Base-by-base conservation (phyloP, 306 rosid species). In the Carpinus fangiana region DNA sequence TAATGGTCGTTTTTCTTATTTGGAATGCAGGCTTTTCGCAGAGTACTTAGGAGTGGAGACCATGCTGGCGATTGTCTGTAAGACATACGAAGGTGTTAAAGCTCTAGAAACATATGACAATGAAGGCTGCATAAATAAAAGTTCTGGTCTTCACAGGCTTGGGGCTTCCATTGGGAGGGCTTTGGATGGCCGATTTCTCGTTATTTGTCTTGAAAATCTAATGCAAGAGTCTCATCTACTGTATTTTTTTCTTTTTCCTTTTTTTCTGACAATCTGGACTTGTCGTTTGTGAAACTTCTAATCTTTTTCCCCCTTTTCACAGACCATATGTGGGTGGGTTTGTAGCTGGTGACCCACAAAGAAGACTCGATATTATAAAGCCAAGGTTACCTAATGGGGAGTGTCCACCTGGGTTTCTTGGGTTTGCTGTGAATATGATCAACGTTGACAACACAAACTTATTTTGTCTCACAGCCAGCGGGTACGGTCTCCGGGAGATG, bases 361-460 rank as follows among this genome's bases (percentile, higher is more conserved):
- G 85, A 87, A 94, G 86, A 88, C 87, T 94, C 84, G 94, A 89
- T 86, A 79, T 94, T 83, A 82, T 89, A 68, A 88, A 86, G 77
- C 98, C 98, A 73, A 88, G 90, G 84, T 76, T 94, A 70, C 88
- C 92, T 46, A 89, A 89, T 83, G 97, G 97, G 73, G 88, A 88
- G 73, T 85, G 82, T 68, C 97, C 96, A 21, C 50, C 93, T 12
- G 97, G 97, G 43, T 93, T 93, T 85, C 79, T 93, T 83, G 96
- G 96, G 52, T 93, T 86, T 89, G 97, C 97, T 57, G 97, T 93
- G 55, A 93, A 93, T 87, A 90, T 93, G 97, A 89, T 93, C 67
- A 51, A 76, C 64, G 53, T 93, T 70, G 93, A 89, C 59, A 73
- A 14, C 28, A 71, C 78, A 34, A 74, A 92, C 86, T 89, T 92